Conservation (phyloP, 2,329 filamentous ascomycete genomes). For the Colletotrichum graminicola region DNA sequence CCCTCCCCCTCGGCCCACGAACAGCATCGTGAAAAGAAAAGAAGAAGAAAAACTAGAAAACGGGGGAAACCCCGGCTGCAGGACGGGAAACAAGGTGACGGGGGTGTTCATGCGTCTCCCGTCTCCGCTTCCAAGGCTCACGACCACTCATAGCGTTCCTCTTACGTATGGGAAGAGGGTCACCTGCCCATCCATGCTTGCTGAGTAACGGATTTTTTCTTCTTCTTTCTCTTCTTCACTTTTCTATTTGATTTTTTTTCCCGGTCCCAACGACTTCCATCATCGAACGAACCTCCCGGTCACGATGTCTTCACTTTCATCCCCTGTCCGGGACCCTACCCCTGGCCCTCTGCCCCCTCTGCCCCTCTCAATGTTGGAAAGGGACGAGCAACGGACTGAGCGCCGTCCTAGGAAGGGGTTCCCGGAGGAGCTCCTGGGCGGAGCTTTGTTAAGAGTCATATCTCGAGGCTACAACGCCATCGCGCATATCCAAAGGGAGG, state of each 20-base stretch:
- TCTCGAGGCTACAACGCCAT: neutral
- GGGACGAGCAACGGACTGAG: neutral
- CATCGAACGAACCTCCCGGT: neutral
- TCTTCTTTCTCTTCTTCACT: neutral
- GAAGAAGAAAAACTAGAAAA: conserved; percentile 8
- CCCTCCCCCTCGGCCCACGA: neutral
- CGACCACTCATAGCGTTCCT: conserved; percentile 29
- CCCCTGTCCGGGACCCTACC: neutral
- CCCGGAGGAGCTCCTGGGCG: neutral
- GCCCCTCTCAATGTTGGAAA: neutral
- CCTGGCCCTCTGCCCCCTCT: neutral
- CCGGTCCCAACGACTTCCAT: neutral
- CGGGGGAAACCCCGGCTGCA: conserved; percentile 5
- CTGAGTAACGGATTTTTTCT: neutral
- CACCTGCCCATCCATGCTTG: conserved; percentile 29
- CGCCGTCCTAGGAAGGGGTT: neutral
- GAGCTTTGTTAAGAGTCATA: conserved; percentile 11
- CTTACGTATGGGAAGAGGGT: conserved; percentile 32
- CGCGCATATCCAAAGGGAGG: neutral
- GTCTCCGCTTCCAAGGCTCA: conserved; percentile 35
- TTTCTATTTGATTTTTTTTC: neutral
- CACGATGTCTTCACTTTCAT: neutral
- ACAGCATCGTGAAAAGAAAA: neutral
- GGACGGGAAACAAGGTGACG: conserved; percentile 27
- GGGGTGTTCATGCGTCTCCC: neutral